Evolutionary conservation across 1,139 yeast genomes (phyloP).

Genomic region (Protomyces macrosporus): DNA sequence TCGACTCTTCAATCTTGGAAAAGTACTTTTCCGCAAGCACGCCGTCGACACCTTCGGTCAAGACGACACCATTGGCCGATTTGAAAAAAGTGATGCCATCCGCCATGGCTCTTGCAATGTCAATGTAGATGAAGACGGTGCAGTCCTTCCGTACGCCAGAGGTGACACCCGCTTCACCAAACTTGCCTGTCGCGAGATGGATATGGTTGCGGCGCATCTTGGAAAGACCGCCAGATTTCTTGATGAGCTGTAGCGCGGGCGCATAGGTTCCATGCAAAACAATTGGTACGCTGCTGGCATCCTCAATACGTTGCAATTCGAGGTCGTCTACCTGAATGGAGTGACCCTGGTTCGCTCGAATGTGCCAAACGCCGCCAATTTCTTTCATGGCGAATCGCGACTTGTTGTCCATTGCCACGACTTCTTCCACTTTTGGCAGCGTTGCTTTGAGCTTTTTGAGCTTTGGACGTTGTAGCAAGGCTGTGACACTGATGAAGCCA

Average conservation of each 20-base stretch:
- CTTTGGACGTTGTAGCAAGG: slow-evolving; percentile 49
- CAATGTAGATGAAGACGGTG: slow-evolving; percentile 58
- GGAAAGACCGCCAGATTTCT: slow-evolving; percentile 52
- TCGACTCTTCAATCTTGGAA: slow-evolving; percentile 36
- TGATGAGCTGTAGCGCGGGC: slow-evolving; percentile 44
- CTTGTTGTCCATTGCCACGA: slow-evolving; percentile 65
- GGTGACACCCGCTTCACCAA: slow-evolving; percentile 43
- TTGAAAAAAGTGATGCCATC: slow-evolving; percentile 54
- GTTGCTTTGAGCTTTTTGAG: slow-evolving; percentile 51
- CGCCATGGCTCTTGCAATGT: slow-evolving; percentile 47
- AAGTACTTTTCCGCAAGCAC: slow-evolving; percentile 48
- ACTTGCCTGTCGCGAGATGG: slow-evolving; percentile 59
- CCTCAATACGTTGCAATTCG: slow-evolving; percentile 37
- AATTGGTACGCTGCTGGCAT: slow-evolving; percentile 29
- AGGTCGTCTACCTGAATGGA: slow-evolving; percentile 52
- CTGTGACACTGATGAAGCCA: slow-evolving; percentile 46
- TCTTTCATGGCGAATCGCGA: slow-evolving; percentile 52
- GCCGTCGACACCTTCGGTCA: slow-evolving; percentile 60
- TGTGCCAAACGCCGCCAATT: slow-evolving; percentile 40
- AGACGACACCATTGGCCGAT: slow-evolving; percentile 68
- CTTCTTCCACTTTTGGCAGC: slow-evolving; percentile 51
- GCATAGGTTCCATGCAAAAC: slow-evolving; percentile 77
- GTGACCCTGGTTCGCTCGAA: slow-evolving; percentile 94
- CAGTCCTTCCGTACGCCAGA: slow-evolving; percentile 70
- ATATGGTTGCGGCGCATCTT: slow-evolving; percentile 76